Conservation (phyloP, 2,329 filamentous ascomycete genomes). For the Stagonosporopsis cucurbitacearum region DNA sequence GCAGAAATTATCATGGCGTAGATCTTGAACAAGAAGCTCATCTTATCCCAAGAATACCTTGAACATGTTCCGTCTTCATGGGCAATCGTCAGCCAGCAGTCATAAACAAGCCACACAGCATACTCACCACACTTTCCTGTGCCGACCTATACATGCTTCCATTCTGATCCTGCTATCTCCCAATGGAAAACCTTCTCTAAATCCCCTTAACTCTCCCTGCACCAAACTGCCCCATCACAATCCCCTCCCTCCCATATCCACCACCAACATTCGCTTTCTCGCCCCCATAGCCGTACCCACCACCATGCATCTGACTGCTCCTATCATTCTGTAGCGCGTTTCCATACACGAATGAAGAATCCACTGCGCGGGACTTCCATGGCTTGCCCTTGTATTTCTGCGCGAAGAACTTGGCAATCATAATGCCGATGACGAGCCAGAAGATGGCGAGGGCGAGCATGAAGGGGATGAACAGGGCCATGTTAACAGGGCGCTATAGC, state of each 20-base stretch:
- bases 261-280: background rate
- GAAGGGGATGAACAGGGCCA: constrained; percentile 23
- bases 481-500: background rate
- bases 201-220: constrained; percentile 28
- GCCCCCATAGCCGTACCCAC: constrained; percentile 18
- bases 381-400: constrained; percentile 24
- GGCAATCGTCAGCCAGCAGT: background rate
- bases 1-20: background rate
- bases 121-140: background rate
- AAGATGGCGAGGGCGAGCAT: constrained; percentile 24
- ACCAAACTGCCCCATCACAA: constrained; percentile 22
- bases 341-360: constrained; percentile 7
- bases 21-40: background rate
- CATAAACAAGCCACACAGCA: background rate
- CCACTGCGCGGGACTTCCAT: background rate
- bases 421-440: constrained; percentile 26
- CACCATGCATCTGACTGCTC: constrained; percentile 18
- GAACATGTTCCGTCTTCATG: background rate
- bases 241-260: constrained; percentile 7
- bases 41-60: background rate
- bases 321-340: background rate
- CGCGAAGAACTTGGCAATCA: constrained; percentile 29
- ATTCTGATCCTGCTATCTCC: background rate
- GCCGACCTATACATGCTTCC: too few relatives aligned
- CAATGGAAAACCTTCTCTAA: background rate